phyloP scores from a whole-genome alignment of 345 rosid genomes.

The thale cress (Arabidopsis thaliana) region TAIR10.1 NC_003070.9:24317001-24317500 shows the following conservation, averaged over 20 bases:
- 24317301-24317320: not conserved
- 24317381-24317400: not conserved
- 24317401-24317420: too few species aligned
- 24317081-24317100: not conserved
- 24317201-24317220: conserved; percentile 19
- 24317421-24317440: too few species aligned
- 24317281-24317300: conserved; percentile 13
- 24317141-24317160: conserved; percentile 14
- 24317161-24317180: conserved; percentile 2
- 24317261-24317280: conserved; percentile 7
- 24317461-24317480: too few species aligned
- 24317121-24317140: conserved; percentile 2
- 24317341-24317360: conserved; percentile 1
- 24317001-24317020: not conserved
- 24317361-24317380: not conserved
- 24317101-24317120: conserved; percentile 1
- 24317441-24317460: too few species aligned
- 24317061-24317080: not conserved
- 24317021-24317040: not conserved
- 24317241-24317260: not conserved
- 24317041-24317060: not conserved
- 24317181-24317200: not conserved
- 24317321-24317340: not conserved
- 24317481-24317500: too few species aligned
- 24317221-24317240: conserved; percentile 25